Evolutionary conservation across 23 red algal genomes (phyloP).

Genomic region (Porphyridium purpureum): DNA sequence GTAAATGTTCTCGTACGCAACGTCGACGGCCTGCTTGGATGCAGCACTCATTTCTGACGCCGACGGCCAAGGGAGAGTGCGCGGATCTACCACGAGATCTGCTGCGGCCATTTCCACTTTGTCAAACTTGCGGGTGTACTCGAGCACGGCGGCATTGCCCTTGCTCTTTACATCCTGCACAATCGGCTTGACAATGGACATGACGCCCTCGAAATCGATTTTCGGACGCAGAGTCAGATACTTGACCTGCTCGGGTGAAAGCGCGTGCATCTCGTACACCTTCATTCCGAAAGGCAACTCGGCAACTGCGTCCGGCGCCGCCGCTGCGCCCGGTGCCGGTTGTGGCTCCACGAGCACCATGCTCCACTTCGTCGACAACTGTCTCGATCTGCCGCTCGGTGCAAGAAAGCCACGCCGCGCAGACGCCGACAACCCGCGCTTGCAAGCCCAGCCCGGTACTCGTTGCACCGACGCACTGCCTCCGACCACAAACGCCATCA

Average conservation of each 20-base stretch:
- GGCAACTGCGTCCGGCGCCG: no score
- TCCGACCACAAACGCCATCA: no score
- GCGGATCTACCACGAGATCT: neutral
- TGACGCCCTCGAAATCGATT: neutral
- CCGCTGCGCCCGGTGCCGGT: no score
- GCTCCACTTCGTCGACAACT: no score
- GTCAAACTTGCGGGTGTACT: neutral
- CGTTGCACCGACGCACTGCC: no score
- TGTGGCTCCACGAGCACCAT: no score
- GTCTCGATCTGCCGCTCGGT: no score
- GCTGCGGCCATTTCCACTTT: neutral
- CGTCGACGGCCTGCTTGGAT: neutral
- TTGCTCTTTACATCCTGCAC: neutral
- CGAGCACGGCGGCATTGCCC: neutral
- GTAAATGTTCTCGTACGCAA: slow-evolving; percentile 1
- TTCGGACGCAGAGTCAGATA: neutral
- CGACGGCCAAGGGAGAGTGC: neutral
- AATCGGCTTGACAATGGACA: neutral
- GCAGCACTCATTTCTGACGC: neutral
- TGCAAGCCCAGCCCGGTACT: no score
- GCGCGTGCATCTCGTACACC: neutral
- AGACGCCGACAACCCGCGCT: no score
- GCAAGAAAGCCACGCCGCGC: no score
- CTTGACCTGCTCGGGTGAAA: neutral
- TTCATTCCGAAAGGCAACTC: neutral